Evolutionary conservation across 345 rosid genomes (phyloP).

Genomic region (Dimocarpus longan): DNA sequence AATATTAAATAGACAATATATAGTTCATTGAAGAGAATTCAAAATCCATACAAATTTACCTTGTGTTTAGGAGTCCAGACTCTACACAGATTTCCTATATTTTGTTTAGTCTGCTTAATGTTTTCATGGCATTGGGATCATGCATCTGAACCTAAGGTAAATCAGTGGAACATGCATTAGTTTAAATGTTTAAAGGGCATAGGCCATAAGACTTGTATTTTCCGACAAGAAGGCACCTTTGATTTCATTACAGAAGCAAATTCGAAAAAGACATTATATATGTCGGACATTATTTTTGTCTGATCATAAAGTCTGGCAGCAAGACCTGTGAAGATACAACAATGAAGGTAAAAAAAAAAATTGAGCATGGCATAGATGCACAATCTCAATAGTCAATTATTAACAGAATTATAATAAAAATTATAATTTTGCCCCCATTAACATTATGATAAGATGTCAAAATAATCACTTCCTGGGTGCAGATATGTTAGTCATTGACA

Average conservation of each 20-base stretch:
- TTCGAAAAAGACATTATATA: conserved; percentile 82
- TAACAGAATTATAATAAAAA: no score
- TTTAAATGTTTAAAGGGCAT: no score
- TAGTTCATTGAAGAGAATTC: not conserved
- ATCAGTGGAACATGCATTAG: not conserved
- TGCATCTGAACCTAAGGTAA: conserved; percentile 1
- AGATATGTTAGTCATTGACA: no score
- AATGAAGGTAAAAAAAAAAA: conserved; percentile 16
- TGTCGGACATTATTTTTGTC: conserved; percentile 81
- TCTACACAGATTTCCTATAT: conserved; percentile 61
- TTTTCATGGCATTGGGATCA: conserved; percentile 73
- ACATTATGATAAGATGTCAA: no score
- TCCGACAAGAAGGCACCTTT: conserved; percentile 46
- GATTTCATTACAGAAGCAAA: conserved; percentile 67
- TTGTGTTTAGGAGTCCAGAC: conserved; percentile 53
- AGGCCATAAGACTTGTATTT: no score
- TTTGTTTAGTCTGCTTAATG: conserved; percentile 62
- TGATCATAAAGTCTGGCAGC: conserved; percentile 80
- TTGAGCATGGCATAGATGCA: not conserved
- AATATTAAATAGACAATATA: not conserved
- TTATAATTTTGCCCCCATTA: no score
- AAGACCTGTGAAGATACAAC: conserved; percentile 55
- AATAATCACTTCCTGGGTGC: no score
- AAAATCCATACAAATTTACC: conserved; percentile 34
- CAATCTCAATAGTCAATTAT: not conserved